A percentile compares a stretch with the other conserved stretches of the same genome.
Evolutionary conservation across 2,329 filamentous ascomycete genomes (phyloP).

Genomic region (Cladosporium austrohemisphaericum): DNA sequence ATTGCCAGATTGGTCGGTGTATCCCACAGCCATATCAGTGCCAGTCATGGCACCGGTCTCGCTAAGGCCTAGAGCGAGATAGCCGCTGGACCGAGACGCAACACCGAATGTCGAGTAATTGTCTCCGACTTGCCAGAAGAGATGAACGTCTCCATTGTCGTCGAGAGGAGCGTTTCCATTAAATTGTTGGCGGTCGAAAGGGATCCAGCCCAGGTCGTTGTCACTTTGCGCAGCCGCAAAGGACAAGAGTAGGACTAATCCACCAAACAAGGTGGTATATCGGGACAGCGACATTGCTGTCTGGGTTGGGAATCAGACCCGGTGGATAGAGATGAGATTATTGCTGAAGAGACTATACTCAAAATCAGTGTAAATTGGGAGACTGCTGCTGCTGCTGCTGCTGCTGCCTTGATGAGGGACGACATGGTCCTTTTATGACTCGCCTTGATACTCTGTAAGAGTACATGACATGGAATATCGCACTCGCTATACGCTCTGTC

Average conservation of each 20-base stretch:
- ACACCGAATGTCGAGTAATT: constrained; percentile 21
- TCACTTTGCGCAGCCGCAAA: constrained; percentile 15
- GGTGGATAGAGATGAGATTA: too few relatives aligned
- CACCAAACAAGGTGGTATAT: background rate
- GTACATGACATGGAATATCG: too few relatives aligned
- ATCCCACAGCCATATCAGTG: constrained; percentile 21
- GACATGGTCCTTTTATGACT: too few relatives aligned
- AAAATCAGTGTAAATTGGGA: too few relatives aligned
- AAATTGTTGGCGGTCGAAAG: constrained; percentile 19
- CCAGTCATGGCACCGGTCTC: constrained; percentile 23
- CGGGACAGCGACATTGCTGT: constrained; percentile 1
- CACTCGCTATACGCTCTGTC: too few relatives aligned
- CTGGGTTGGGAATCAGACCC: too few relatives aligned
- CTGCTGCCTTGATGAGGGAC: too few relatives aligned
- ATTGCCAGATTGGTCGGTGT: constrained; percentile 15
- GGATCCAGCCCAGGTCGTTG: constrained; percentile 17
- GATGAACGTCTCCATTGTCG: constrained; percentile 17
- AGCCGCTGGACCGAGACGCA: constrained; percentile 21
- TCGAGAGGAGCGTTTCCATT: constrained; percentile 18
- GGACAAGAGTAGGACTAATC: background rate
- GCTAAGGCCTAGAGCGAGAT: constrained; percentile 22
- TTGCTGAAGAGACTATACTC: too few relatives aligned
- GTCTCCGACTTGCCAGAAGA: constrained; percentile 21
- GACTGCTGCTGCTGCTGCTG: too few relatives aligned
- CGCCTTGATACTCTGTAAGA: too few relatives aligned